Base-by-base conservation (phyloP, 2,329 filamentous ascomycete species). In the Penicillium digitatum region DNA sequence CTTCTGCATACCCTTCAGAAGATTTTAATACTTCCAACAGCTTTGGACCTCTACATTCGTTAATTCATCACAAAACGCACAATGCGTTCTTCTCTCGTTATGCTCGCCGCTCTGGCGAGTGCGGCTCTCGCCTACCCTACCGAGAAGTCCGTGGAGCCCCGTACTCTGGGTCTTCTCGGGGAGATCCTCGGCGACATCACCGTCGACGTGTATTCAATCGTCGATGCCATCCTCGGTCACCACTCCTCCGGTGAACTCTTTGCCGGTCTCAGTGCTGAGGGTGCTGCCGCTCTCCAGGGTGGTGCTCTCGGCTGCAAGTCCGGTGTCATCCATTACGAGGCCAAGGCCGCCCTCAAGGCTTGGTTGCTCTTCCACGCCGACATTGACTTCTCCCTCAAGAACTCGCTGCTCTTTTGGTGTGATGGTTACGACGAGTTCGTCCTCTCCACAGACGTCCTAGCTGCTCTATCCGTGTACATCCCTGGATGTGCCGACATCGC, bases 281-380 rank as follows among this genome's bases (percentile, higher is more conserved):
- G 62, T 58, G 72, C 71, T 48, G 72, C 71, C 27, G 72, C 72
- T 48, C 67, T 74, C 18, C 57, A 68, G 48, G 70, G 68, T 59
- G 66, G 69, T 68, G 69, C 66, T 48, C 54, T 74, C 44, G 72
- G 72, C 60, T 68, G 67, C 58, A 67, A 62, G 54, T 63, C 69
- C 39, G 62, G 62, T 44, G 54, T 52, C 14, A 64, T 74, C 51
- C 57, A 69, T 37, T 53, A 57, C 48, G 35, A 55, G 46, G 69
- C 67, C 18, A 70, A 69, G 51, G 56, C 51, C 18, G 63, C 71
- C 27, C 59, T 74, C 29, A 63, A 63, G 40, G 27, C 52, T 18
- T 74, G 70, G 70, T 56, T 74, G 52, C 57, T 54, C 48, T 48
- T 59, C 51, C 64, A 65, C 29, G 55, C 61, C 27, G 48, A 58